phyloP scores from a whole-genome alignment of 129 eudicot species.

The Daucus carota region DNA sequence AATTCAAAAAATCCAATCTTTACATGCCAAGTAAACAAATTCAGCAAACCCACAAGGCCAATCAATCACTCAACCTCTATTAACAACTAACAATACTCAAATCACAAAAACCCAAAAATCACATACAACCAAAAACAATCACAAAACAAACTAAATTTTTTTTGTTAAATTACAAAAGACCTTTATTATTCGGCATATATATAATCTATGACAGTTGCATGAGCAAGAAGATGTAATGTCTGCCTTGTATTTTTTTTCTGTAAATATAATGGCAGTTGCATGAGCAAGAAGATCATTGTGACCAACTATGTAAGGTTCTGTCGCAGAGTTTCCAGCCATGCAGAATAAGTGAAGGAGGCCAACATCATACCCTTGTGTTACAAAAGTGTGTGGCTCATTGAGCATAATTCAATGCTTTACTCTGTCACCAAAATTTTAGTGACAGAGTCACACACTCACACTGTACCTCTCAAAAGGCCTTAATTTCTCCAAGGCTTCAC shows the following conservation, averaged over 20 bases:
- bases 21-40: not conserved
- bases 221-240: no score
- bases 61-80: not conserved
- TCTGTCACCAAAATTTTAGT: conserved; percentile 76
- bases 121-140: no score
- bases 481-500: no score
- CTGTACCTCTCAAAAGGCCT: no score
- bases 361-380: conserved; percentile 66
- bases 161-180: no score
- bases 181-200: no score
- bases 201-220: no score
- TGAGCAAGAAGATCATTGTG: conserved; percentile 80
- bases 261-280: conserved; percentile 52
- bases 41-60: not conserved
- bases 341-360: conserved; percentile 66
- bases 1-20: not conserved
- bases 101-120: no score
- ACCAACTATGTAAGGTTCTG: conserved; percentile 85
- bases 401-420: conserved; percentile 91
- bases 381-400: conserved; percentile 77
- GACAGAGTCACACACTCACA: no score
- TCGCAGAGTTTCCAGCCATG: conserved; percentile 81
- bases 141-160: no score
- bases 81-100: not conserved
- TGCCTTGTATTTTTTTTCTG: conserved; percentile 70